phyloP scores from a whole-genome alignment of 345 rosid genomes.

The Dipteronia sinensis region DNA sequence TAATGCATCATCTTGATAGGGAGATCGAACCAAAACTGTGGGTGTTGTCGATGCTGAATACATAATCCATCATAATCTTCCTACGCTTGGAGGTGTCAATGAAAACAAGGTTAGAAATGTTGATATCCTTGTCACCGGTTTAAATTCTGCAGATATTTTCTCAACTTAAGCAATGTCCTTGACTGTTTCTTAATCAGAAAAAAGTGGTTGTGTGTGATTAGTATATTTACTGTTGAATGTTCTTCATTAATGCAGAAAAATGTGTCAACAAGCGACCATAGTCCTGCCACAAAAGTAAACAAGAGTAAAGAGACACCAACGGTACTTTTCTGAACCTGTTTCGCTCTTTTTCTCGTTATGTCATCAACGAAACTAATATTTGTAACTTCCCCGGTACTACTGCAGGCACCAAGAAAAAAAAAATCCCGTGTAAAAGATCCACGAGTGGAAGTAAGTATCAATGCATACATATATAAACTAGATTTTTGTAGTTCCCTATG shows the following conservation, averaged over 20 bases:
- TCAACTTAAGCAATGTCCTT: background rate
- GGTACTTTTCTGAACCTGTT: background rate
- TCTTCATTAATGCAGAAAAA: slow-evolving; percentile 1
- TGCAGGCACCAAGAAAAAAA: slow-evolving; percentile 32
- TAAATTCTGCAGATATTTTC: background rate
- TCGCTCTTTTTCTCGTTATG: background rate
- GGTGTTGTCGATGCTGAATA: slow-evolving; percentile 77
- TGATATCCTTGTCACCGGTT: background rate
- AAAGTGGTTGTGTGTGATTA: too few relatives aligned
- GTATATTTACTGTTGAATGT: background rate
- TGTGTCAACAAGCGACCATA: background rate
- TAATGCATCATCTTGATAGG: slow-evolving; percentile 35
- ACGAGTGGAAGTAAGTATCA: slow-evolving; percentile 49
- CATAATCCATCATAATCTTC: slow-evolving; percentile 55
- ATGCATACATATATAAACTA: background rate
- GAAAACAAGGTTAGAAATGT: slow-evolving; percentile 36
- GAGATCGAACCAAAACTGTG: slow-evolving; percentile 57
- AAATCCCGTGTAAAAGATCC: slow-evolving; percentile 35
- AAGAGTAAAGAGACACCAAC: background rate
- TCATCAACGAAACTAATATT: background rate
- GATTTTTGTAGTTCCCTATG: background rate
- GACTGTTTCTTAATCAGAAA: too few relatives aligned
- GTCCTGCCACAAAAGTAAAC: slow-evolving; percentile 15
- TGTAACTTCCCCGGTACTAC: background rate
- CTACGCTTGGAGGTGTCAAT: slow-evolving; percentile 55